These are phyloP conservation scores for Globisporangium rhizosaccharum DNA, from an alignment of 352 stramenopile species.

Conservation along the genomic window DNA sequence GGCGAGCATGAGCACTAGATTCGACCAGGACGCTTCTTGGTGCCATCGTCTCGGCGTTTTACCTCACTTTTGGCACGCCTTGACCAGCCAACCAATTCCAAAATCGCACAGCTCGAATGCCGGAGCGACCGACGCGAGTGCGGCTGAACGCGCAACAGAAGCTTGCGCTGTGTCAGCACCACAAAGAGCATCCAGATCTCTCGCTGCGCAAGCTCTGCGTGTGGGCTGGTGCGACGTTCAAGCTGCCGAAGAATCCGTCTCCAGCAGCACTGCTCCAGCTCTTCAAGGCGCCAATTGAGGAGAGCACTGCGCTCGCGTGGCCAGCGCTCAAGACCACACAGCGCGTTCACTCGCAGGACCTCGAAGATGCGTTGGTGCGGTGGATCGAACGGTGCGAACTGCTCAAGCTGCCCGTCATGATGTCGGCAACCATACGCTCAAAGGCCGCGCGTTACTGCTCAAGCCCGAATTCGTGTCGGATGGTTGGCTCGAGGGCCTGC, in stretches of 20 bases:
- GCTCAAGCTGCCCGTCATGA: neutral
- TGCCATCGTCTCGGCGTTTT: neutral
- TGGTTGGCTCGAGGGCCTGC: neutral
- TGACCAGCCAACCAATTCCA: neutral
- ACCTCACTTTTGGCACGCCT: neutral
- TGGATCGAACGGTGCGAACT: neutral
- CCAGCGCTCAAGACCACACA: neutral
- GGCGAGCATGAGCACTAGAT: too few relatives aligned
- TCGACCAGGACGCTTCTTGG: too few relatives aligned
- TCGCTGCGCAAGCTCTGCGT: slow-evolving; percentile 1
- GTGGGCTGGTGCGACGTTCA: neutral
- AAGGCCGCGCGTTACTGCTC: neutral
- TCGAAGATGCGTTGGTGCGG: neutral
- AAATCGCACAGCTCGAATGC: neutral
- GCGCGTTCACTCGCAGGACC: neutral
- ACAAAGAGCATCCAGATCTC: neutral
- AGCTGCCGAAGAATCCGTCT: neutral
- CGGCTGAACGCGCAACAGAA: neutral
- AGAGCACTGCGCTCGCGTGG: neutral
- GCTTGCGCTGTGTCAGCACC: neutral
- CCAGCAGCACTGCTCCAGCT: neutral
- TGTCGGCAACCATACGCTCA: neutral
- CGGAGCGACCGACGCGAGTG: neutral
- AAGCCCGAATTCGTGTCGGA: neutral
- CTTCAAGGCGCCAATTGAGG: neutral